Evolutionary conservation across 768 basidiomycete genomes (phyloP).

Genomic region (Auriculariales sp.): DNA sequence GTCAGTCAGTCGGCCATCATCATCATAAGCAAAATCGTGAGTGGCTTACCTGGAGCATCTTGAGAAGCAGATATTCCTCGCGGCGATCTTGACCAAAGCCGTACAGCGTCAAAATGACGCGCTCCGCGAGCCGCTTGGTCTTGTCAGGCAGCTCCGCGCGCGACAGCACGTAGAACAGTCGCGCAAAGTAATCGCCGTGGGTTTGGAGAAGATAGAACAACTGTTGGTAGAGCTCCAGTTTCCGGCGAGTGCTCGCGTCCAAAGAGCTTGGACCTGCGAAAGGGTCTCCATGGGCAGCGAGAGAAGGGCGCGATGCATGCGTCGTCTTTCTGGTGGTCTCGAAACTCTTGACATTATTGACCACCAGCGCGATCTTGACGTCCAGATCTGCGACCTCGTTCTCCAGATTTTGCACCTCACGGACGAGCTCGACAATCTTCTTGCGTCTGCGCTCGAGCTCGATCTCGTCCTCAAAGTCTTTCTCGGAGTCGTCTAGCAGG

Average conservation of each 20-base stretch:
- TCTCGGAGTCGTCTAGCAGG: conserved; percentile 90
- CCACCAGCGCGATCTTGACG: conserved; percentile 88
- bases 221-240: conserved; percentile 91
- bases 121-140: conserved; percentile 64
- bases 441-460: conserved; percentile 83
- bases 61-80: conserved; percentile 86
- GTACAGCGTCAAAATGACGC: conserved; percentile 76
- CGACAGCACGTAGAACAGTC: conserved; percentile 53
- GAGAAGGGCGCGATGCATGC: conserved; percentile 61
- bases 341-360: conserved; percentile 87
- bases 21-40: neutral
- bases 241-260: conserved; percentile 73
- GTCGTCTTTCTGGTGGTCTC: conserved; percentile 75
- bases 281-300: conserved; percentile 84
- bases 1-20: neutral
- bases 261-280: conserved; percentile 77
- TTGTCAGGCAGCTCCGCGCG: conserved; percentile 54
- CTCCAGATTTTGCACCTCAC: conserved; percentile 84
- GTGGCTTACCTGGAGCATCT: conserved; percentile 73
- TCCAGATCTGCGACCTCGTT: conserved; percentile 87
- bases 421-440: conserved; percentile 75
- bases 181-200: conserved; percentile 66
- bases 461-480: conserved; percentile 93
- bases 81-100: conserved; percentile 91
- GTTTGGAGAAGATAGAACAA: conserved; percentile 92